Evolutionary conservation across 129 eudicot genomes (phyloP).

Genomic region (Ambrosia trifida): DNA sequence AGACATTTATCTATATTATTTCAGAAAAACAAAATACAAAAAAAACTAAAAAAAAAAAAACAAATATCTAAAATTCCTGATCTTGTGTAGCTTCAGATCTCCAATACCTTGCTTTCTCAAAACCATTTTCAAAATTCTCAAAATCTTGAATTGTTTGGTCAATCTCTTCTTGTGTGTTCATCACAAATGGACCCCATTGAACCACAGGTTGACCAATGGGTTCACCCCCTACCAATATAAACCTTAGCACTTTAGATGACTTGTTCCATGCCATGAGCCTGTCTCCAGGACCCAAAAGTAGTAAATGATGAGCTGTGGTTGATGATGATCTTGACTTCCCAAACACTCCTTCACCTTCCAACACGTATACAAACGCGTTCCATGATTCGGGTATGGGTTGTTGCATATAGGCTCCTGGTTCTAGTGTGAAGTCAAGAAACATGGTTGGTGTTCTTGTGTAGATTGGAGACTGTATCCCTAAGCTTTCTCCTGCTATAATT

Average conservation of each 20-base stretch:
- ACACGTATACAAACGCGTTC: constrained; percentile 70
- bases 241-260: constrained; percentile 53
- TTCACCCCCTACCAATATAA: constrained; percentile 75
- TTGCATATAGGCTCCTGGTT: constrained; percentile 55
- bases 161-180: constrained; percentile 80
- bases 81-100: constrained; percentile 46
- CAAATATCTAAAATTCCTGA: constrained; percentile 30
- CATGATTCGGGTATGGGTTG: constrained; percentile 70
- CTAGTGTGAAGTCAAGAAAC: constrained; percentile 74
- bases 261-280: constrained; percentile 70
- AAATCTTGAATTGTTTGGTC: constrained; percentile 78
- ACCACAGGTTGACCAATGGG: constrained; percentile 75
- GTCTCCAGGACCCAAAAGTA: constrained; percentile 63
- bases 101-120: constrained; percentile 85
- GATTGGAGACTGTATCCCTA: constrained; percentile 61
- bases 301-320: constrained; percentile 49
- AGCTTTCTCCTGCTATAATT: constrained; percentile 80
- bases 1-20: constrained; percentile 30
- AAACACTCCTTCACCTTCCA: constrained; percentile 82
- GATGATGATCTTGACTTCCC: constrained; percentile 54
- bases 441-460: constrained; percentile 83
- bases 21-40: not conserved
- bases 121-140: constrained; percentile 71
- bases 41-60: not conserved
- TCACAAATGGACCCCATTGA: constrained; percentile 82